Percentiles rank a stretch among this genome's conserved stretches.
Conservation (phyloP, 371 early-diverging fungal species). For the Nematocida ironsii region DNA sequence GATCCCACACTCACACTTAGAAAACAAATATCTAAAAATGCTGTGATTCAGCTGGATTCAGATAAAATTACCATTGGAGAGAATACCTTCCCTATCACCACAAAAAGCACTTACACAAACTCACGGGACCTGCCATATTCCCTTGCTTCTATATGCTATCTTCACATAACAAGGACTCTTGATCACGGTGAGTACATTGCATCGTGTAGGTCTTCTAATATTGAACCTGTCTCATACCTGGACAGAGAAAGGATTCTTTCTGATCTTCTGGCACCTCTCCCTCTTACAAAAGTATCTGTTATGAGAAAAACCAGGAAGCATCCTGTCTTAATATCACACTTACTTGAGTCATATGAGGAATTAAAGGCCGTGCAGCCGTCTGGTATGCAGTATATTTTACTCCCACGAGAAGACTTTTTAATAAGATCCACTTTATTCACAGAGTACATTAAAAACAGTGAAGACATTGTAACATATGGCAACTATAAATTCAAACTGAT, state of each 20-base stretch:
- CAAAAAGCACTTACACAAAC: slow-evolving; percentile 43
- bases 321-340: background rate
- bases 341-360: slow-evolving; percentile 1
- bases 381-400: slow-evolving; percentile 40
- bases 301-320: background rate
- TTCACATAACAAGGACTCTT: slow-evolving; percentile 11
- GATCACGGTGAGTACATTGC: slow-evolving; percentile 53
- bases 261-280: slow-evolving; percentile 29
- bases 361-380: background rate
- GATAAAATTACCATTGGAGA: slow-evolving; percentile 2
- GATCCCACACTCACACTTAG: slow-evolving; percentile 13
- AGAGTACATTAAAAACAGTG: background rate
- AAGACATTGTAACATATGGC: background rate
- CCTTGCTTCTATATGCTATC: slow-evolving; percentile 33
- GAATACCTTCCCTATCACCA: background rate
- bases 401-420: slow-evolving; percentile 2
- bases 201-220: slow-evolving; percentile 1
- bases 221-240: slow-evolving; percentile 46
- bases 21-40: slow-evolving; percentile 22
- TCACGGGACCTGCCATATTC: slow-evolving; percentile 20
- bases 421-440: background rate
- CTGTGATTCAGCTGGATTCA: background rate
- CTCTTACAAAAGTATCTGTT: background rate
- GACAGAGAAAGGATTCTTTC: slow-evolving; percentile 53
- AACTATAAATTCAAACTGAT: slow-evolving; percentile 8